Evolutionary conservation across 1,284 basidiomycete species (phyloP), one percentile per base, ranked within the genome.

Genomic region (Sutorius eximius): DNA sequence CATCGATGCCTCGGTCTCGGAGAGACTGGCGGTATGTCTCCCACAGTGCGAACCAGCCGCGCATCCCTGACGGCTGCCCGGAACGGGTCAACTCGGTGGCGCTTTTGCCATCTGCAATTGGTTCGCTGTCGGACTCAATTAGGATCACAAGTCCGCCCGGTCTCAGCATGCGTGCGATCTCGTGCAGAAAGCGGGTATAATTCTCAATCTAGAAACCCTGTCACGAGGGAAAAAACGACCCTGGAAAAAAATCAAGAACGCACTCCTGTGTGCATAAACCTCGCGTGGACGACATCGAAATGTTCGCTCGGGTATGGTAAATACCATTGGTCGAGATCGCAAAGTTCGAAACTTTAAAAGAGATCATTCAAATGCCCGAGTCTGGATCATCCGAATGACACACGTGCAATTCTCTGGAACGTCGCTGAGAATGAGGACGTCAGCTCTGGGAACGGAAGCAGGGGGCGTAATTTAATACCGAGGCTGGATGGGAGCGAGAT

Each of bases 321-420:
- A 44, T 72, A 77, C 61, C 72, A 71, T 51, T 78, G 74, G 67
- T 84, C 81, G 51, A 86, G 71, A 65, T 87, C 83, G 66, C 81
- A 87, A 10, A 87, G 74, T 61, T 87, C 86, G 62, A 87, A 87
- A 34, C 86, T 87, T 60, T 45, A 32, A 55, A 53, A 38, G 32
- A 51, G 51, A 40, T 49, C 37, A 54, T 56, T 47, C 40, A 42
- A 51, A 12, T 40, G 51, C 36, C 32, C 22, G 27, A 30, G 43
- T 53, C 43, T 51, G 40, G 50, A 32, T 36, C 45, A 45, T 55
- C 47, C 55, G 46, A 27, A 50, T 46, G 55, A 63, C 78, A 71
- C 76, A 85, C 85, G 79, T 81, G 82, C 85, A 87, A 58, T 86
- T 86, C 15, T 79, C 77, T 44, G 85, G 85, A 22, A 87, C 85